phyloP scores from a whole-genome alignment of 192 early-diverging fungal species.

The Helicostylum pulchrum region DNA sequence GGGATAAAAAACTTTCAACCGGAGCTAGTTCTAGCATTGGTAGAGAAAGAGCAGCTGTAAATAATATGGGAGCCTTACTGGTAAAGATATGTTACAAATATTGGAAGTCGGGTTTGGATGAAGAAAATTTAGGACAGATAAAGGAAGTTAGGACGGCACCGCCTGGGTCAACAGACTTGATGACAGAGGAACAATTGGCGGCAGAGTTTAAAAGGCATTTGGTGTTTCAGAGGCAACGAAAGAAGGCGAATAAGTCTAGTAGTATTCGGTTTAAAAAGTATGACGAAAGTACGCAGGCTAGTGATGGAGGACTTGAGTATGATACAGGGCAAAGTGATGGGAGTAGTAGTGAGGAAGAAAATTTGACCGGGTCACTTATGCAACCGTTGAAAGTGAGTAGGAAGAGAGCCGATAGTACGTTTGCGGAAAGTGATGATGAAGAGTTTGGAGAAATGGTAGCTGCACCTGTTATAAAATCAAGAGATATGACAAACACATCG shows the following conservation, averaged over 20 bases:
- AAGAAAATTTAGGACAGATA: not conserved
- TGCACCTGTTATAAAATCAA: not conserved
- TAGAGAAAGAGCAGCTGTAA: constrained; percentile 18
- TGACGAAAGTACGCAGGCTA: not conserved
- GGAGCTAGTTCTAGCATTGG: constrained; percentile 59
- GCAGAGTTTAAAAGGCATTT: constrained; percentile 16
- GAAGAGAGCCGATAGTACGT: not conserved
- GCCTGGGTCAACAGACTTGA: not conserved
- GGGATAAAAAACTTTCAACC: constrained; percentile 64
- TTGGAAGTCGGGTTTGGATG: not conserved
- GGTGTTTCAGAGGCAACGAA: constrained; percentile 8
- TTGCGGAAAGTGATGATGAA: constrained; percentile 2
- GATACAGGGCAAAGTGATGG: not conserved
- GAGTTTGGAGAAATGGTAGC: constrained; percentile 15
- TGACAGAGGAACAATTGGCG: constrained; percentile 12
- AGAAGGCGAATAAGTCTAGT: not conserved
- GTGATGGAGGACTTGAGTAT: not conserved
- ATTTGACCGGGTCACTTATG: constrained; percentile 7
- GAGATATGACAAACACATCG: no score
- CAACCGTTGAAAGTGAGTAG: constrained; percentile 1
- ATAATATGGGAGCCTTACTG: constrained; percentile 67
- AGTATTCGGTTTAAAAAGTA: constrained; percentile 13
- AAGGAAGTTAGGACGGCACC: not conserved
- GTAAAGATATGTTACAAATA: constrained; percentile 39
- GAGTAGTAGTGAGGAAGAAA: not conserved